Conservation (phyloP, 1,284 basidiomycete species). For the Testicularia cyperi region DNA sequence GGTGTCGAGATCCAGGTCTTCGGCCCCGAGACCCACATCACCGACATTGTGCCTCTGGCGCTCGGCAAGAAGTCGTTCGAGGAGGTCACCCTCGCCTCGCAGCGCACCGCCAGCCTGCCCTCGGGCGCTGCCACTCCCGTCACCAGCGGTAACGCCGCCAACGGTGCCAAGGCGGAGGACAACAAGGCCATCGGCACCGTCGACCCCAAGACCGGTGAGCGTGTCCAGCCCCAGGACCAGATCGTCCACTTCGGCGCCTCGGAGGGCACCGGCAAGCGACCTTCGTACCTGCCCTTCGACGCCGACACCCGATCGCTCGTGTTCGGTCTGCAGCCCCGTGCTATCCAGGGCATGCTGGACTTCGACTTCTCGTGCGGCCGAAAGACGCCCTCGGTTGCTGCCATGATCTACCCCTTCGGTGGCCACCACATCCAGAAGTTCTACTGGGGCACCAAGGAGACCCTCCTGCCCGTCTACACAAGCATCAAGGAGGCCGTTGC, state of each 20-base stretch:
- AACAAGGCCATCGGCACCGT: constrained; percentile 70
- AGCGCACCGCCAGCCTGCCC: constrained; percentile 59
- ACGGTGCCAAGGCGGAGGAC: constrained; percentile 41
- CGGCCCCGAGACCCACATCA: constrained; percentile 98
- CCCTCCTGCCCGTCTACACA: constrained; percentile 95
- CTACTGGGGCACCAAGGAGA: constrained; percentile 99
- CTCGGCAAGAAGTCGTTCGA: constrained; percentile 69
- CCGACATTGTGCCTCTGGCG: constrained; percentile 95
- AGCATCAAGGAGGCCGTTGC: constrained; percentile 84
- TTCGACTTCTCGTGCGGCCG: constrained; percentile 98
- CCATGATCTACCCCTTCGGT: constrained; percentile 99
- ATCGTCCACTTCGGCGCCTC: constrained; percentile 77
- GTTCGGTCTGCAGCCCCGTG: constrained; percentile 96
- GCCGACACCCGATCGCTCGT: constrained; percentile 90
- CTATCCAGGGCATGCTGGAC: constrained; percentile 99
- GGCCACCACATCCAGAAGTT: constrained; percentile 99
- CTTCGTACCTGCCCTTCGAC: constrained; percentile 67
- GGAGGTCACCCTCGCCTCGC: constrained; percentile 60
- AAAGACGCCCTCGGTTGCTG: constrained; percentile 86
- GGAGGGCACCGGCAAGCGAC: constrained; percentile 36
- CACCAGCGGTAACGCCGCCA: constrained; percentile 27
- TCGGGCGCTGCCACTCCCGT: constrained; percentile 46
- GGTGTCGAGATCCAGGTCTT: constrained; percentile 94
- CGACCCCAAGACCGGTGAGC: constrained; percentile 70
- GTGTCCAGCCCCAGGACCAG: constrained; percentile 78